Conservation (phyloP, 1,284 basidiomycete genomes). For the Naganishia sp. region DNA sequence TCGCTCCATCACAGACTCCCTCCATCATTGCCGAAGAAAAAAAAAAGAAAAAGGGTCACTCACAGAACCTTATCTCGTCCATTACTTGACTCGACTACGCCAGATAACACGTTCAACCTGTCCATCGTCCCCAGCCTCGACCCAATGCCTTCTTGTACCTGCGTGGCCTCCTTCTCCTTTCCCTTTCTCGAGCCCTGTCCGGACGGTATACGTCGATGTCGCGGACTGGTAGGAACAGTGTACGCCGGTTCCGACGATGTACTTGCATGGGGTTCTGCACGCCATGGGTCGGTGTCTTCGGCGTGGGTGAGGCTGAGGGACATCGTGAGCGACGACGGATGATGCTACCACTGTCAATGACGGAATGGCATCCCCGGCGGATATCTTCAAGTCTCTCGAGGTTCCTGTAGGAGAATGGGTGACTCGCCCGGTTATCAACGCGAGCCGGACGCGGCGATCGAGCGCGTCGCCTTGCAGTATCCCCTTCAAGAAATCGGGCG, state of each 20-base stretch:
- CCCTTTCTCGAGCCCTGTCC: slow-evolving; percentile 10
- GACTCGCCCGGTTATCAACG: not conserved
- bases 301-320: not conserved
- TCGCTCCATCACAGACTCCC: too few relatives aligned
- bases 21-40: not conserved
- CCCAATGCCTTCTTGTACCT: slow-evolving; percentile 1
- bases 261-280: not conserved
- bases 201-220: slow-evolving; percentile 1
- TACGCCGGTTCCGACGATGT: not conserved
- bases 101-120: slow-evolving; percentile 9
- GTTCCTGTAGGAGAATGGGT: not conserved
- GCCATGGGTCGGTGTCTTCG: slow-evolving; percentile 15
- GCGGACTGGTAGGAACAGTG: slow-evolving; percentile 1
- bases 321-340: not conserved
- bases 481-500: too few relatives aligned
- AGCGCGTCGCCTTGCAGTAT: not conserved
- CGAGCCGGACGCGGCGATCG: slow-evolving; percentile 3
- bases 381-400: not conserved
- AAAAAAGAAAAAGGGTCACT: not conserved
- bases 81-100: slow-evolving; percentile 14
- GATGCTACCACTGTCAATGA: not conserved
- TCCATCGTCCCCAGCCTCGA: slow-evolving; percentile 10
- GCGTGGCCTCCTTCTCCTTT: slow-evolving; percentile 3
- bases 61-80: slow-evolving; percentile 22
- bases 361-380: too few relatives aligned